phyloP scores from a whole-genome alignment of 208 protist genomes.

The Spongospora subterranea region DNA sequence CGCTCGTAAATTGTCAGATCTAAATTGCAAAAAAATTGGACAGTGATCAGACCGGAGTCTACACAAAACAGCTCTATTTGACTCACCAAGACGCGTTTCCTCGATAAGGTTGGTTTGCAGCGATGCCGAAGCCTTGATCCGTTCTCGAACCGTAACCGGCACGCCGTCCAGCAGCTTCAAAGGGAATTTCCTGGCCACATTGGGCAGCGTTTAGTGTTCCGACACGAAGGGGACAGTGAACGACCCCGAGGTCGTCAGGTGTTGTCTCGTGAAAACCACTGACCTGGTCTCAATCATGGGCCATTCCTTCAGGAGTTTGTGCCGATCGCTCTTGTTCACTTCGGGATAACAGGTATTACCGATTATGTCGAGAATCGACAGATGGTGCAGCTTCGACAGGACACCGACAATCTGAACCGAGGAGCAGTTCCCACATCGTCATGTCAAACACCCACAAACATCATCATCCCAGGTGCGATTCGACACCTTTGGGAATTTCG shows the following conservation, averaged over 20 bases:
- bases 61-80: not conserved
- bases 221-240: not conserved
- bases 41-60: no score
- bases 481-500: constrained; percentile 52
- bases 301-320: constrained; percentile 50
- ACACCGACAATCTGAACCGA: not conserved
- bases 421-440: no score
- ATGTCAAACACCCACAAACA: not conserved
- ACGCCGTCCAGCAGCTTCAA: not conserved
- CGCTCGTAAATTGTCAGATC: constrained; percentile 43
- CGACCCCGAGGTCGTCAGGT: not conserved
- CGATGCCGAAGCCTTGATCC: not conserved
- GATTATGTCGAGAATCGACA: not conserved
- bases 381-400: not conserved
- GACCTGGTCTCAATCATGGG: constrained; percentile 26
- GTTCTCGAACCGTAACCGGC: constrained; percentile 30
- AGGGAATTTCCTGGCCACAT: not conserved
- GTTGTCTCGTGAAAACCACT: no score
- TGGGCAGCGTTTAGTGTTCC: no score
- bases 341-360: constrained; percentile 21
- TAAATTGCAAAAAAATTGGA: no score
- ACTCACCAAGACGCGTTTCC: constrained; percentile 28
- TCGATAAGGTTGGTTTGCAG: not conserved
- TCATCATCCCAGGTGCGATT: not conserved
- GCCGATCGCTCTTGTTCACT: constrained; percentile 34